Conservation (phyloP, 306 rosid species). For the Dalbergia cultrata region DNA sequence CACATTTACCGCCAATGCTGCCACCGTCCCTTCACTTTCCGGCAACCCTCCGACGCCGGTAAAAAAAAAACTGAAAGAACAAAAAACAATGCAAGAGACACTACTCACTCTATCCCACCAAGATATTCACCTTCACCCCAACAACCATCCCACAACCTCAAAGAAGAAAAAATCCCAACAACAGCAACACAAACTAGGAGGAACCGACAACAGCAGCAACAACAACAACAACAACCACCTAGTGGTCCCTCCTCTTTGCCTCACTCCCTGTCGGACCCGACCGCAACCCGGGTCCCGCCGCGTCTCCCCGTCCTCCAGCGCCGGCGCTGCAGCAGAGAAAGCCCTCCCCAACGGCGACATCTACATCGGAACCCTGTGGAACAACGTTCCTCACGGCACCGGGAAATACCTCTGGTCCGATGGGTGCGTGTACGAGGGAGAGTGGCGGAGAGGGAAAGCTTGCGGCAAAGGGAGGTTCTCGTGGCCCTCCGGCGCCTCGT, state of each 20-base stretch:
- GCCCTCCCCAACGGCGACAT: conserved; percentile 58
- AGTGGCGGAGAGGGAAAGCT: conserved; percentile 59
- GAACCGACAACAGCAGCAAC: not conserved
- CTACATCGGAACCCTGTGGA: conserved; percentile 54
- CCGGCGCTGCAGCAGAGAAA: conserved; percentile 32
- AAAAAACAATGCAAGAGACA: conserved; percentile 54
- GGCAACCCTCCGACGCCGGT: conserved; percentile 18
- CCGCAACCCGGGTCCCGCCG: conserved; percentile 47
- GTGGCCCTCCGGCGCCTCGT: conserved; percentile 68
- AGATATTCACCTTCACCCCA: conserved; percentile 31
- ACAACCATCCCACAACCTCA: not conserved
- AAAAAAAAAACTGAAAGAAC: not conserved
- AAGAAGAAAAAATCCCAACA: conserved; percentile 53
- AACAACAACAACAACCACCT: no score
- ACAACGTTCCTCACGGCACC: conserved; percentile 60
- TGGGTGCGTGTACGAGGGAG: conserved; percentile 65
- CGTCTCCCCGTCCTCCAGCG: conserved; percentile 20
- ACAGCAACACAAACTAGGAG: not conserved
- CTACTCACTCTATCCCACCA: conserved; percentile 51
- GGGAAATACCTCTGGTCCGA: conserved; percentile 68
- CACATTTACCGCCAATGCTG: conserved; percentile 2
- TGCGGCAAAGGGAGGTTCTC: conserved; percentile 59
- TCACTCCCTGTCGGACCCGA: conserved; percentile 38
- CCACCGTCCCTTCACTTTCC: conserved; percentile 42
- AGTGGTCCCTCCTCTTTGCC: conserved; percentile 46